Evolutionary conservation across 2,329 filamentous ascomycete genomes (phyloP).

Genomic region (Microdochium paspali): DNA sequence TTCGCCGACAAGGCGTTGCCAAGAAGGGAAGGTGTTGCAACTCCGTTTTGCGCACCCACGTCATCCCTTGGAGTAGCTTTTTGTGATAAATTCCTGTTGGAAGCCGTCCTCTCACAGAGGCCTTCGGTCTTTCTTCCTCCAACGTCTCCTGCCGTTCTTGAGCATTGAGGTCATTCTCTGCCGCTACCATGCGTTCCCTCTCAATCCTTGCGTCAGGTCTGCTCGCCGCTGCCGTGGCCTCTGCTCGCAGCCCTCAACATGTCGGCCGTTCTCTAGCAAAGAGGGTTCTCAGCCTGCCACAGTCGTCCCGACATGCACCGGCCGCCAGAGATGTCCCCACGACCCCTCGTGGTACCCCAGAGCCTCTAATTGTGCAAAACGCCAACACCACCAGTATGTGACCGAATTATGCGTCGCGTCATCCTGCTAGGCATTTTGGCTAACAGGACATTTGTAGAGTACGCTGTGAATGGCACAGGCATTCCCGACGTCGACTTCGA

Average conservation of each 20-base stretch:
- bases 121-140: background rate
- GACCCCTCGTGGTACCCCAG: background rate
- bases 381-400: background rate
- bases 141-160: background rate
- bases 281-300: background rate
- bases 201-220: background rate
- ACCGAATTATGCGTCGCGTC: background rate
- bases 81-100: background rate
- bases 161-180: background rate
- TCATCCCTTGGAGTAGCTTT: background rate
- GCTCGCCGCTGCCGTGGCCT: background rate
- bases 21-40: background rate
- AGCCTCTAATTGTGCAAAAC: background rate
- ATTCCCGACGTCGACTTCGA: slow-evolving; percentile 59
- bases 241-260: background rate
- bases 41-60: background rate
- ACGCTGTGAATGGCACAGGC: slow-evolving; percentile 47
- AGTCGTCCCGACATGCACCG: background rate
- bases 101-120: background rate
- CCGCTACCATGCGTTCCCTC: background rate
- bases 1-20: background rate
- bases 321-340: background rate
- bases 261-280: background rate
- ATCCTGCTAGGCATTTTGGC: background rate
- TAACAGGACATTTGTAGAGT: slow-evolving; percentile 25